Conservation (phyloP, 164 flowering plant genomes). For the Berberis thunbergii region DNA sequence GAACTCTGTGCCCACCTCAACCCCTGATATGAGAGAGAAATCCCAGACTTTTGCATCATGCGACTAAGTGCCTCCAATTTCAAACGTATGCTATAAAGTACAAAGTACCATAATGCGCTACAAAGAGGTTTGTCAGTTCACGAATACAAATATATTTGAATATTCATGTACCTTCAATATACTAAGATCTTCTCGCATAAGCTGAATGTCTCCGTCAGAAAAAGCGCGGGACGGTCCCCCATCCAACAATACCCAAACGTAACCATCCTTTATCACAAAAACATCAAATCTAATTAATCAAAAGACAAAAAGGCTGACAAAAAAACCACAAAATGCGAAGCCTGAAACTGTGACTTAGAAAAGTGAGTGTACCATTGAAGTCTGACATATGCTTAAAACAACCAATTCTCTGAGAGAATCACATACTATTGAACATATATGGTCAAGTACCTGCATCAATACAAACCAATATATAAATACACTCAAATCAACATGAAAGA, state of each 20-base stretch:
- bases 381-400: slow-evolving; percentile 53
- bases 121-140: too few species aligned
- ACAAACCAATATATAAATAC: not conserved
- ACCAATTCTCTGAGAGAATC: slow-evolving; percentile 56
- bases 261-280: slow-evolving; percentile 44
- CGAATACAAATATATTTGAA: not conserved
- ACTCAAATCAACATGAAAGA: not conserved
- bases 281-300: slow-evolving; percentile 1
- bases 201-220: slow-evolving; percentile 43
- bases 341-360: not conserved
- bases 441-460: slow-evolving; percentile 49
- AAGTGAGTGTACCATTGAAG: slow-evolving; percentile 46
- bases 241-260: slow-evolving; percentile 63
- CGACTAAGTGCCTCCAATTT: too few species aligned
- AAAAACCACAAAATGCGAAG: not conserved
- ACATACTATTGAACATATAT: slow-evolving; percentile 46
- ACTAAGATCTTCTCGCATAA: slow-evolving; percentile 69
- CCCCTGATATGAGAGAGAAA: too few species aligned
- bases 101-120: too few species aligned
- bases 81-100: too few species aligned
- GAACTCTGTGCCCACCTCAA: too few species aligned
- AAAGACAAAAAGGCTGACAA: not conserved
- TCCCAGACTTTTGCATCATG: too few species aligned
- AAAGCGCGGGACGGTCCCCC: slow-evolving; percentile 90
- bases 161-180: slow-evolving; percentile 45